phyloP scores from a whole-genome alignment of 2,329 filamentous ascomycete species.

The Fusarium redolens region DNA sequence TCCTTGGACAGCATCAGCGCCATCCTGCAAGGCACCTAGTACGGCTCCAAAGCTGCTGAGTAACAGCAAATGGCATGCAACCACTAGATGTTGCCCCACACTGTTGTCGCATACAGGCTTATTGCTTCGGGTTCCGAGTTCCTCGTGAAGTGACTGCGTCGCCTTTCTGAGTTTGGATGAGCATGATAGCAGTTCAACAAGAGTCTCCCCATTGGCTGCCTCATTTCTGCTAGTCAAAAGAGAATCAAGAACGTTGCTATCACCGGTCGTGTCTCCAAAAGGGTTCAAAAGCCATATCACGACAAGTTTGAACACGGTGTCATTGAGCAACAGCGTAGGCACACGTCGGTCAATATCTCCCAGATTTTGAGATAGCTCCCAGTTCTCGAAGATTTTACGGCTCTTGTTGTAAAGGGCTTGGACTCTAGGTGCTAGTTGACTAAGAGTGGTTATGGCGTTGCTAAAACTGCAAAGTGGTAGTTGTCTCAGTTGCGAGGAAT shows the following conservation, averaged over 20 bases:
- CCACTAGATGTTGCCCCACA: background rate
- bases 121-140: background rate
- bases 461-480: background rate
- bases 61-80: background rate
- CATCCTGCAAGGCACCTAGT: background rate
- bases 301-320: background rate
- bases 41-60: background rate
- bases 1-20: rapidly evolving
- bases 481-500: too few species aligned
- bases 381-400: too few species aligned
- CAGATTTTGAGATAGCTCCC: too few species aligned
- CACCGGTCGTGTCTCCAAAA: too few species aligned
- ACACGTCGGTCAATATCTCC: too few species aligned
- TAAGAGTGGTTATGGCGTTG: rapidly evolving
- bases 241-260: too few species aligned
- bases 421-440: rapidly evolving
- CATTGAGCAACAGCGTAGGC: too few species aligned
- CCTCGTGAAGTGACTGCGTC: background rate
- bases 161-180: background rate
- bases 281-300: rapidly evolving
- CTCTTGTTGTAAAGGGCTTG: background rate
- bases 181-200: background rate
- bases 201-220: background rate
- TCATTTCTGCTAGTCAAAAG: too few species aligned
- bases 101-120: too few species aligned